These are phyloP conservation scores for Pseudogymnoascus sp. DNA, from an alignment of 2,329 filamentous ascomycete species.

Conservation along the genomic window DNA sequence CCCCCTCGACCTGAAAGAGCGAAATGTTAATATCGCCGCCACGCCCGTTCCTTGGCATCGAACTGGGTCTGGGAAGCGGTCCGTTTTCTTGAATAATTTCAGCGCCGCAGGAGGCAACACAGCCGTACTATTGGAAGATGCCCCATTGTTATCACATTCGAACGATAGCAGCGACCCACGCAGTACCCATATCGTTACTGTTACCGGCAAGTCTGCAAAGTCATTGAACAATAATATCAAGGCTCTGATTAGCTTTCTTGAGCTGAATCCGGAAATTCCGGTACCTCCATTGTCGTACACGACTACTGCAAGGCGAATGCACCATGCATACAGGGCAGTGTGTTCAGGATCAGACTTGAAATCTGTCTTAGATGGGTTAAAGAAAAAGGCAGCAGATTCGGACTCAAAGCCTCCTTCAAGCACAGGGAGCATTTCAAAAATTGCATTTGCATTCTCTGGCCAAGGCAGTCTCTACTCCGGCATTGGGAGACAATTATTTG, in stretches of 20 bases:
- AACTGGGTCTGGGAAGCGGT: constrained; percentile 32
- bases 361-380: neutral
- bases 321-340: constrained; percentile 46
- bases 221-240: constrained; percentile 21
- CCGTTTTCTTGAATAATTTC: constrained; percentile 42
- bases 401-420: constrained; percentile 32
- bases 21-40: constrained; percentile 19
- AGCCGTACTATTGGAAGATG: constrained; percentile 18
- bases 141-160: constrained; percentile 9
- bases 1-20: constrained; percentile 29
- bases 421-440: neutral
- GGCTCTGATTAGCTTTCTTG: constrained; percentile 18
- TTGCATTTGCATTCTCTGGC: constrained; percentile 23
- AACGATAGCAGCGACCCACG: constrained; percentile 30
- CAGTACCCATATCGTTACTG: constrained; percentile 32
- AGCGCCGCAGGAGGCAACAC: constrained; percentile 23
- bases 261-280: constrained; percentile 16
- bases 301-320: constrained; percentile 38
- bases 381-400: constrained; percentile 31
- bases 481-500: constrained; percentile 3
- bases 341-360: constrained; percentile 33
- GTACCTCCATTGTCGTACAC: constrained; percentile 15
- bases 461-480: constrained; percentile 30
- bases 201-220: constrained; percentile 36
- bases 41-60: constrained; percentile 16